These are phyloP conservation scores for Penicillium simplicissimum DNA, from an alignment of 495 filamentous ascomycete genomes.

Conservation along the genomic window DNA sequence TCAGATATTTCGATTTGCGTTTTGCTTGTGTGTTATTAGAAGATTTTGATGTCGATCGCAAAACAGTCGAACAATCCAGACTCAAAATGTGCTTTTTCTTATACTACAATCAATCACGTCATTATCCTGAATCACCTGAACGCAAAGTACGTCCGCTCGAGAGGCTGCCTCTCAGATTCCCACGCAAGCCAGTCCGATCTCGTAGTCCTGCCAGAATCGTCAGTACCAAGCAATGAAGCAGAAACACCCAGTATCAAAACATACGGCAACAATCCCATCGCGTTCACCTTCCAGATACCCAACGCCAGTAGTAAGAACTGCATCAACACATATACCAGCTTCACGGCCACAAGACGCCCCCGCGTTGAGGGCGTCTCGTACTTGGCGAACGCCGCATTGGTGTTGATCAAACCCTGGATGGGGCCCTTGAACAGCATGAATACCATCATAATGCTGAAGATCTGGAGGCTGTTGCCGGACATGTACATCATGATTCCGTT, in stretches of 20 bases:
- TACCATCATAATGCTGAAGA: constrained; percentile 99
- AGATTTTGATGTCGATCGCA: not conserved
- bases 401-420: constrained; percentile 76
- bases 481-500: constrained; percentile 99
- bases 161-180: constrained; percentile 76
- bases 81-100: not conserved
- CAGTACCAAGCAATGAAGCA: constrained; percentile 14
- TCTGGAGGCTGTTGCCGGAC: constrained; percentile 97
- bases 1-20: not conserved
- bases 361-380: constrained; percentile 85
- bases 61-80: constrained; percentile 5
- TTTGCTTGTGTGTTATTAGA: constrained; percentile 2
- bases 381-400: constrained; percentile 77
- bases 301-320: constrained; percentile 79
- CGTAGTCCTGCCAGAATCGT: constrained; percentile 64
- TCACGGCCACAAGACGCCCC: constrained; percentile 70
- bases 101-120: not conserved
- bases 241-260: constrained; percentile 31
- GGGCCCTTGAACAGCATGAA: constrained; percentile 98
- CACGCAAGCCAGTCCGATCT: constrained; percentile 94
- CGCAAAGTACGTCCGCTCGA: constrained; percentile 66
- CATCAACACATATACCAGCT: constrained; percentile 82
- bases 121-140: constrained; percentile 34
- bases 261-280: constrained; percentile 93
- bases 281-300: constrained; percentile 96